Conservation (phyloP, 73 alveolate species). For the Paramecium sexaurelia region DNA sequence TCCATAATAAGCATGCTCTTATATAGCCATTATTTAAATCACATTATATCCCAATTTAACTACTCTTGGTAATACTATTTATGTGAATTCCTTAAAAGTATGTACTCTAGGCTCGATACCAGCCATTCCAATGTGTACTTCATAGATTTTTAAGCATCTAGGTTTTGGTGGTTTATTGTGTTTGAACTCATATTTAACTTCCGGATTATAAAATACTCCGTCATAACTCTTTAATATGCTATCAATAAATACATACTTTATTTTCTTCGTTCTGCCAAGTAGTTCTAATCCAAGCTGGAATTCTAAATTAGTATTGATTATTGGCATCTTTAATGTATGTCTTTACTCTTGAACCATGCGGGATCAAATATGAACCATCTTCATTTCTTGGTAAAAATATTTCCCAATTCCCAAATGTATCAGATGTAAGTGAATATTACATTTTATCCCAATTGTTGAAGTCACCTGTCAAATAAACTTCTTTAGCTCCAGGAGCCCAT, state of each 20-base stretch:
- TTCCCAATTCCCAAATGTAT: constrained; percentile 78
- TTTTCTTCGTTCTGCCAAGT: constrained; percentile 76
- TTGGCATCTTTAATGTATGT: constrained; percentile 69
- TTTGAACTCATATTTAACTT: constrained; percentile 76
- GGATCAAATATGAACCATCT: constrained; percentile 64
- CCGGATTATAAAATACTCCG: constrained; percentile 89
- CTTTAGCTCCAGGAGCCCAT: constrained; percentile 95
- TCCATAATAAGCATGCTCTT: constrained; percentile 98
- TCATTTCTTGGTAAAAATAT: constrained; percentile 70
- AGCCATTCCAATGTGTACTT: constrained; percentile 98
- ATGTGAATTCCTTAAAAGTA: constrained; percentile 92
- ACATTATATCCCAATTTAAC: constrained; percentile 95
- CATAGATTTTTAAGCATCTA: constrained; percentile 92
- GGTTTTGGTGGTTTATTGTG: constrained; percentile 84
- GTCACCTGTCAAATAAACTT: constrained; percentile 81
- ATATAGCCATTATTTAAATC: constrained; percentile 96
- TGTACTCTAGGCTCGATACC: constrained; percentile 91
- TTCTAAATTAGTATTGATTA: constrained; percentile 72
- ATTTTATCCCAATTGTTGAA: constrained; percentile 76
- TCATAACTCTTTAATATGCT: constrained; percentile 60
- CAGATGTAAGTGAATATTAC: constrained; percentile 66
- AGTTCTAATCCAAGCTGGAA: constrained; percentile 85
- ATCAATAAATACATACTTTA: constrained; percentile 4
- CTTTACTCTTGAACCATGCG: constrained; percentile 76
- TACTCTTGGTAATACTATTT: constrained; percentile 93